Base-by-base conservation (phyloP, 768 basidiomycete genomes). In the Rhodosporidiobolus odoratus region DNA sequence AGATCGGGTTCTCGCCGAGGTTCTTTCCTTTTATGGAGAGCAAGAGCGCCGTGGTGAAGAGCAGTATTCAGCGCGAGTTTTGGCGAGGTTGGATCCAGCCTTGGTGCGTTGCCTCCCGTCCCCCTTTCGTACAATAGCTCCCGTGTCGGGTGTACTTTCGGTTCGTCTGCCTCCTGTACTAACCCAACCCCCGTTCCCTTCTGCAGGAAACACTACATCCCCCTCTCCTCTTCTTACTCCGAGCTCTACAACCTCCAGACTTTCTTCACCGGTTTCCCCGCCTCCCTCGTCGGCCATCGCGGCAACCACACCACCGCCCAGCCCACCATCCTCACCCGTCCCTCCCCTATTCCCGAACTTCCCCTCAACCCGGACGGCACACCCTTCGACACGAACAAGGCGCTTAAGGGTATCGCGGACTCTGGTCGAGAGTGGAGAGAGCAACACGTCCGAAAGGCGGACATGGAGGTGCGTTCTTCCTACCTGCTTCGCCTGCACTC, bases 391-490 rank as follows among this genome's bases (percentile, higher is more conserved):
- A 57, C 69, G 3, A 76, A 78, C 53, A 59, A 38, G 45, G 74
- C 72, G n/a, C 34, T 76, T 61, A 83, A 87, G 47, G 85, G 90
- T 75, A 95, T 98, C 47, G 94, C 95, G 0, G 82, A 87, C 52
- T 91, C 92, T 2, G 94, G 95, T n/a, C 88, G 92, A 77, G 85
- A 90, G 68, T 98, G 95, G 95, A 92, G 89, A 79, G 84, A 86
- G 76, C 89, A 86, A 1, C 84, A 91, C 27, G 91, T 91, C 35
- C 81, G 95, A 59, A 86, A 84, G 65, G 83, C 88, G 65, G 95
- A 97, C 81, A 92, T 96, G 90, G 91, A 97, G 85, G 89, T 69
- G 48, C 81, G 58, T 38, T 40, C 38, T 35, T 4, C 58, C 50
- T 65, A 52, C 32, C 57, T 40, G 59, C 62, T 54, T 48, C 53